phyloP scores from a whole-genome alignment of 2,329 filamentous ascomycete genomes.

The Xylariales sp. region DNA sequence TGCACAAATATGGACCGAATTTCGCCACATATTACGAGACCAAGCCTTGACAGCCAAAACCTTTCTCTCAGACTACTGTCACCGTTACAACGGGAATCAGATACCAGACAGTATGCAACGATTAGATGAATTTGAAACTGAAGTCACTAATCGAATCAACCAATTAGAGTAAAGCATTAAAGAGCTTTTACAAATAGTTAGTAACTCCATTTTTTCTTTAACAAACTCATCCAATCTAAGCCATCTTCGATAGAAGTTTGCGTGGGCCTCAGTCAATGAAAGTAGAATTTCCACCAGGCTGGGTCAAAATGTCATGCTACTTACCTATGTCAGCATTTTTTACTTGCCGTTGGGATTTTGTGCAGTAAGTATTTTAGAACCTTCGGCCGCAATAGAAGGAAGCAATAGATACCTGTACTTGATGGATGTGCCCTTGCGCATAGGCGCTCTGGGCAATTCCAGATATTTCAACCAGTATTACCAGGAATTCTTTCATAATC shows the following conservation, averaged over 20 bases:
- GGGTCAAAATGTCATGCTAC: neutral
- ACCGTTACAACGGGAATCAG: too few species aligned
- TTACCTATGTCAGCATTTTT: slow-evolving; percentile 2
- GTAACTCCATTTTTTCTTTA: too few species aligned
- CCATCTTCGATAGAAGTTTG: neutral
- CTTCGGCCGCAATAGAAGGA: too few species aligned
- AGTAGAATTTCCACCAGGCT: neutral
- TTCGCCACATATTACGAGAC: neutral
- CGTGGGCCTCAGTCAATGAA: neutral
- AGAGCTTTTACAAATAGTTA: slow-evolving; percentile 1
- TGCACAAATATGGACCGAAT: neutral
- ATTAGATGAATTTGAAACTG: neutral
- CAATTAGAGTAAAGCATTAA: neutral
- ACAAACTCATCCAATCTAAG: neutral
- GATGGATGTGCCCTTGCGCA: too few species aligned
- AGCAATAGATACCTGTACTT: too few species aligned
- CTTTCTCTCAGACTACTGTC: neutral
- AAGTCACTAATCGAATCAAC: neutral
- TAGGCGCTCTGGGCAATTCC: too few species aligned
- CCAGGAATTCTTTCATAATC: too few species aligned
- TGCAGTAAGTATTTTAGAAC: neutral
- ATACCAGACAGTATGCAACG: neutral
- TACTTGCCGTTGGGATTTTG: slow-evolving; percentile 1
- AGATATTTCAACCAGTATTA: too few species aligned
- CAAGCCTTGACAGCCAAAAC: neutral